Evolutionary conservation across 352 stramenopile genomes (phyloP), one percentile per base, ranked within the genome.

Genomic region (Pythium aphanidermatum): DNA sequence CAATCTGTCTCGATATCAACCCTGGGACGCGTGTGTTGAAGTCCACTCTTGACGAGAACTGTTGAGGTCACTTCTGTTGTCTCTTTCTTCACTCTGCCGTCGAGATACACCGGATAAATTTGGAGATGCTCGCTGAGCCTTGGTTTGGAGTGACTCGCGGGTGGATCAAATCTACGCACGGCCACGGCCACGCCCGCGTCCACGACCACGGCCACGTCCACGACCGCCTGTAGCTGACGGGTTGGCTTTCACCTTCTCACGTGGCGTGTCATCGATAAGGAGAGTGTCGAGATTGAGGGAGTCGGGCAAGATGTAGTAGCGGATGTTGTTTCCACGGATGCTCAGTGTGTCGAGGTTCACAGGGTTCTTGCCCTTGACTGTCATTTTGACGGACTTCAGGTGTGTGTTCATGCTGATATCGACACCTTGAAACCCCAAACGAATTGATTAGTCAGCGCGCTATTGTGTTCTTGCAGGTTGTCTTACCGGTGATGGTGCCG

Each of bases 401-500:
- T 99, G 96, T 57, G 95, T 99, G 84, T 99, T 99, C 97, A 99
- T 99, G 57, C 90, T 98, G 29, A 98, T 96, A 72, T 99, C 97
- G 35, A 99, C 96, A 28, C 96, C 95, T 94, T 45, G 37, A 51
- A 11, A 21, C 14, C 13, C 19, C 20, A 45, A 49, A 26, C 21
- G 27, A 37, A 11, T 12, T 17, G 13, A 39, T 11, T 17, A 40
- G 21, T 13, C 38, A 24, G 28, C 24, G 29, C 21, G 9, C 3
- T 16, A 25, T 46, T 32, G 26, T 19, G 7, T 6, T 16, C 20
- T 48, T n/a, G n/a, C n/a, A n/a, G n/a, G n/a, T n/a, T n/a, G n/a
- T n/a, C 56, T 29, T 51, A 96, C 87, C 89, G 48, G 95, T 93
- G 45, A 99, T 96, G 2, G 97, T 99, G 43, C 97, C 97, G 46